Percentiles rank a stretch among this genome's conserved stretches.
Evolutionary conservation across 768 basidiomycete species (phyloP).

Genomic region (Galerina marginata): DNA sequence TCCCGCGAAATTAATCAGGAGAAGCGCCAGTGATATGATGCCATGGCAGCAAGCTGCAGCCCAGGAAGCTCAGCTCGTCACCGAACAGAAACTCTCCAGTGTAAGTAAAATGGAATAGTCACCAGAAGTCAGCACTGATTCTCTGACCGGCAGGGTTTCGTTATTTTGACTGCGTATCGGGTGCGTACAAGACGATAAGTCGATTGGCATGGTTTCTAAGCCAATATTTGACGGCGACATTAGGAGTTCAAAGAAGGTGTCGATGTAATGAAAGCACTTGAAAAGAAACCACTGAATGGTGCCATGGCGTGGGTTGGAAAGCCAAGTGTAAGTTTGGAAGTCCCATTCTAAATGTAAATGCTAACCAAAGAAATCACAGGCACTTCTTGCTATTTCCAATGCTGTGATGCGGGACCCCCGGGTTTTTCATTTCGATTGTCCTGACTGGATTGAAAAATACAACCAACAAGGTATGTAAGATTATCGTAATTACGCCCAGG

Average conservation of each 20-base stretch:
- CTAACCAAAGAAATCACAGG: constrained; percentile 25
- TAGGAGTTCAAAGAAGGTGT: constrained; percentile 38
- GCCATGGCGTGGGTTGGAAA: constrained; percentile 14
- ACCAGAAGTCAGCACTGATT: neutral
- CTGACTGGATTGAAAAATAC: constrained; percentile 39
- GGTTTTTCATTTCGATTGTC: constrained; percentile 39
- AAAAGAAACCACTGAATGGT: constrained; percentile 9
- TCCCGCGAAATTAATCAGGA: neutral
- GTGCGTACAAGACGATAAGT: constrained; percentile 19
- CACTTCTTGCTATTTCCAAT: constrained; percentile 36
- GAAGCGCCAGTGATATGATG: constrained; percentile 10
- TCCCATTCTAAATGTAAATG: too few relatives aligned
- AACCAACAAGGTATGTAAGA: constrained; percentile 40
- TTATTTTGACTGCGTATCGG: constrained; percentile 36
- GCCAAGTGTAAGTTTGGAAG: constrained; percentile 13
- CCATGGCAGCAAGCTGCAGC: constrained; percentile 35
- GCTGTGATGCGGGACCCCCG: constrained; percentile 45
- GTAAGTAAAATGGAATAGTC: constrained; percentile 12
- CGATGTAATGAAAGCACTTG: constrained; percentile 28
- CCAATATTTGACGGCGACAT: neutral
- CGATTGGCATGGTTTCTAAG: neutral
- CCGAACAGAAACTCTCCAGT: constrained; percentile 23
- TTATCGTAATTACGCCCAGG: too few relatives aligned
- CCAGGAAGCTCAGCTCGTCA: constrained; percentile 21
- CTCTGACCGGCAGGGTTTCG: constrained; percentile 31